These are phyloP conservation scores for Oryza rufipogon DNA, from an alignment of 176 grass and related monocot species.

Conservation along the genomic window DNA sequence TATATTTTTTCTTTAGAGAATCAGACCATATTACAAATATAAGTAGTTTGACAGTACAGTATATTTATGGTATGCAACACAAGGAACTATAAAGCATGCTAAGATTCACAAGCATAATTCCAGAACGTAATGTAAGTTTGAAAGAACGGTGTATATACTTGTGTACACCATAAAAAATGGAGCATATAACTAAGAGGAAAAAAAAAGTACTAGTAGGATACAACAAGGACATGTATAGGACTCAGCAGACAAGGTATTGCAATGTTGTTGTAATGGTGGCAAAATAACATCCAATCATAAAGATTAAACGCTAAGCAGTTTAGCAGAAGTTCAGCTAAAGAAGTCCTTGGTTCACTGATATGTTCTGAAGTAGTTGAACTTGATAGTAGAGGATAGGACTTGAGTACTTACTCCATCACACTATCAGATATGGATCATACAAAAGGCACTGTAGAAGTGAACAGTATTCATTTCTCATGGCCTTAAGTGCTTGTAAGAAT, in stretches of 20 bases:
- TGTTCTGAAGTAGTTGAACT: not conserved
- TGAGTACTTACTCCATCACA: too few species aligned
- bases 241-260: constrained; percentile 10
- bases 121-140: constrained; percentile 21
- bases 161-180: not conserved
- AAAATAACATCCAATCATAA: constrained; percentile 9
- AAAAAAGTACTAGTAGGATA: not conserved
- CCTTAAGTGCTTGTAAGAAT: constrained; percentile 73
- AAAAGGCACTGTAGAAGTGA: too few species aligned
- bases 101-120: constrained; percentile 6
- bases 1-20: not conserved
- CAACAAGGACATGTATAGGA: not conserved
- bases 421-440: too few species aligned
- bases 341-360: not conserved
- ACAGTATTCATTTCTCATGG: constrained; percentile 40
- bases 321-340: constrained; percentile 8
- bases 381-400: too few species aligned
- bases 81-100: not conserved
- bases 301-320: not conserved
- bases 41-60: too few species aligned
- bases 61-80: not conserved
- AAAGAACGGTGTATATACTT: not conserved
- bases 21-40: too few species aligned
- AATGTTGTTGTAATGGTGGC: not conserved
- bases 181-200: not conserved